Percentiles rank a stretch among this genome's conserved stretches.
Conservation (phyloP, 306 rosid species). For the Cucurbita argyrosperma region DNA sequence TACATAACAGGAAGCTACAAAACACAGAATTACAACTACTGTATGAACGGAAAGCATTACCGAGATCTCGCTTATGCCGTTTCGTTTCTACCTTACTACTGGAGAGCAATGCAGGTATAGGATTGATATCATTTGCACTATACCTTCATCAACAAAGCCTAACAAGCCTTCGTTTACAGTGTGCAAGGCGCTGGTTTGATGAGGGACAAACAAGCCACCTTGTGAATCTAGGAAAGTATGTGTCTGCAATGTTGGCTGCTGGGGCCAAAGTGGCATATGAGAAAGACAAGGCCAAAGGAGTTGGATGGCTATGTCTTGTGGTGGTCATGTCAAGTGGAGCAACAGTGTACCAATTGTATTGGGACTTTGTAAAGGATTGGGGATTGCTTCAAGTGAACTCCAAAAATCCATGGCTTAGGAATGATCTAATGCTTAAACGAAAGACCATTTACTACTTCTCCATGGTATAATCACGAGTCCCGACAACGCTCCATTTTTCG, state of each 20-base stretch:
- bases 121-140: not conserved
- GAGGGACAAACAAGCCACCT: constrained; percentile 91
- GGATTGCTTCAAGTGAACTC: constrained; percentile 93
- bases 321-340: constrained; percentile 85
- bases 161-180: constrained; percentile 28
- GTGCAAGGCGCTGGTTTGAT: constrained; percentile 93
- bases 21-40: constrained; percentile 70
- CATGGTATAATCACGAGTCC: constrained; percentile 50
- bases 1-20: constrained; percentile 95
- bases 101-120: constrained; percentile 98
- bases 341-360: constrained; percentile 88
- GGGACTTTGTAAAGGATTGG: constrained; percentile 99
- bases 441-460: constrained; percentile 79
- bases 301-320: constrained; percentile 74
- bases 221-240: constrained; percentile 80
- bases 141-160: not conserved
- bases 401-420: constrained; percentile 96
- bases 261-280: constrained; percentile 93
- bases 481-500: not conserved
- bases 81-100: constrained; percentile 88
- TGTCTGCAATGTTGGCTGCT: constrained; percentile 98
- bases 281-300: constrained; percentile 48
- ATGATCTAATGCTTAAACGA: constrained; percentile 74
- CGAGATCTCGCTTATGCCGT: constrained; percentile 84
- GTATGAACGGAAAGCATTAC: constrained; percentile 64